These are phyloP conservation scores for Lagenidium sp. DNA, from an alignment of 352 stramenopile species.

Conservation along the genomic window DNA sequence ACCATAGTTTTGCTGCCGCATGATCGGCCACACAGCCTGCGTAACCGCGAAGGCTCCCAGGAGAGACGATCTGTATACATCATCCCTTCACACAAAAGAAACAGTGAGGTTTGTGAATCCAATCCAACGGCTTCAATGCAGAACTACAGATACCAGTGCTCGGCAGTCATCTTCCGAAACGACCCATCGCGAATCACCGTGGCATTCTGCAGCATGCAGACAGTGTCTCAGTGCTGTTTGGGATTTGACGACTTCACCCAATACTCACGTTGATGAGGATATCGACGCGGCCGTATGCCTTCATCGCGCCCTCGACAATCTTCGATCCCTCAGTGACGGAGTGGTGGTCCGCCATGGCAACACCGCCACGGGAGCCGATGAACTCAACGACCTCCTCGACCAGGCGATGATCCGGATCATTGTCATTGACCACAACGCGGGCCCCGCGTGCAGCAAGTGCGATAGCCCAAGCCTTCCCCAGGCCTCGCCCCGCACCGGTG, in stretches of 20 bases:
- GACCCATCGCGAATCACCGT: constrained; percentile 64
- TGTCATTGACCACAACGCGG: constrained; percentile 62
- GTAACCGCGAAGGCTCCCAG: constrained; percentile 54
- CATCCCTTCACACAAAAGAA: constrained; percentile 43
- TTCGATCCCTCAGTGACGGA: constrained; percentile 33
- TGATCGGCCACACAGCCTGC: constrained; percentile 55
- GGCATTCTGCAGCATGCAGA: constrained; percentile 26
- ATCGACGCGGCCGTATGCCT: constrained; percentile 41
- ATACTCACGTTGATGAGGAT: constrained; percentile 66
- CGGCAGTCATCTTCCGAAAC: constrained; percentile 63
- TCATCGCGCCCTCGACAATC: constrained; percentile 33
- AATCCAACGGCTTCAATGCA: neutral
- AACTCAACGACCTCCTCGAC: constrained; percentile 29
- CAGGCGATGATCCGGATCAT: constrained; percentile 32
- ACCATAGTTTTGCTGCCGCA: constrained; percentile 63
- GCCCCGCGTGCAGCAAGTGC: constrained; percentile 34
- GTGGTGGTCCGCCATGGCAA: constrained; percentile 39
- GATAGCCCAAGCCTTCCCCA: constrained; percentile 43
- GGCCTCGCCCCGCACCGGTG: constrained; percentile 37
- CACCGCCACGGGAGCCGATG: constrained; percentile 27
- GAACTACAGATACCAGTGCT: constrained; percentile 31
- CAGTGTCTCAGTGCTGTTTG: constrained; percentile 2
- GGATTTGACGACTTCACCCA: constrained; percentile 2
- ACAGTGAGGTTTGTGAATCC: no score
- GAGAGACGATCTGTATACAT: constrained; percentile 47